These are phyloP conservation scores for Heterobasidion parviporum DNA, from an alignment of 1,284 basidiomycete genomes.

Conservation along the genomic window DNA sequence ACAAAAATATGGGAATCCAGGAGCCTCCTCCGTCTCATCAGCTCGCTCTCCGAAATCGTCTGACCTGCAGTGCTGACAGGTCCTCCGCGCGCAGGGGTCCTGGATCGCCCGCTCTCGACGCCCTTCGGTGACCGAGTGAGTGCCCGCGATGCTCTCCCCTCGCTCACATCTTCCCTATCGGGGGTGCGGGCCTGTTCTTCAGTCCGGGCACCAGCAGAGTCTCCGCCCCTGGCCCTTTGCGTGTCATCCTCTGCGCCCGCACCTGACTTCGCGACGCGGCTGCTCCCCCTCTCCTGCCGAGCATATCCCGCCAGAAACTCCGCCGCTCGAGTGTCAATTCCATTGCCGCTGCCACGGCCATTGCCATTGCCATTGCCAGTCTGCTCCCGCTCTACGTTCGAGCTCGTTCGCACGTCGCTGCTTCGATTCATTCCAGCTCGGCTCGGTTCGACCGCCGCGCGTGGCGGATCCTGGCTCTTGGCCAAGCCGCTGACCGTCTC, in stretches of 20 bases:
- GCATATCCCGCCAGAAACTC: not conserved
- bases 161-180: not conserved
- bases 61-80: slow-evolving; percentile 35
- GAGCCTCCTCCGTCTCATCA: slow-evolving; percentile 69
- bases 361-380: not conserved
- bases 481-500: slow-evolving; percentile 7
- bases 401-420: not conserved
- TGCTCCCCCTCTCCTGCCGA: not conserved
- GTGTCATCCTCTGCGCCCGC: not conserved
- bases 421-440: not conserved
- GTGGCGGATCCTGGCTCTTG: not conserved
- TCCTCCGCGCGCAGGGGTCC: slow-evolving; percentile 4
- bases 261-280: not conserved
- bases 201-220: no score
- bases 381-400: not conserved
- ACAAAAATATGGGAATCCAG: slow-evolving; percentile 52
- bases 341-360: not conserved
- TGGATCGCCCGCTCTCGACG: slow-evolving; percentile 1
- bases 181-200: not conserved
- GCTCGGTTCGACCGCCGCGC: not conserved
- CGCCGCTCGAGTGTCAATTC: no score
- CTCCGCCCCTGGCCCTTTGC: not conserved
- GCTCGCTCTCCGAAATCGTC: slow-evolving; percentile 68
- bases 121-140: slow-evolving; percentile 9
- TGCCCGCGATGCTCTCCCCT: slow-evolving; percentile 1